Base-by-base conservation (phyloP, 768 basidiomycete genomes). In the Psilocybe tampanensis region DNA sequence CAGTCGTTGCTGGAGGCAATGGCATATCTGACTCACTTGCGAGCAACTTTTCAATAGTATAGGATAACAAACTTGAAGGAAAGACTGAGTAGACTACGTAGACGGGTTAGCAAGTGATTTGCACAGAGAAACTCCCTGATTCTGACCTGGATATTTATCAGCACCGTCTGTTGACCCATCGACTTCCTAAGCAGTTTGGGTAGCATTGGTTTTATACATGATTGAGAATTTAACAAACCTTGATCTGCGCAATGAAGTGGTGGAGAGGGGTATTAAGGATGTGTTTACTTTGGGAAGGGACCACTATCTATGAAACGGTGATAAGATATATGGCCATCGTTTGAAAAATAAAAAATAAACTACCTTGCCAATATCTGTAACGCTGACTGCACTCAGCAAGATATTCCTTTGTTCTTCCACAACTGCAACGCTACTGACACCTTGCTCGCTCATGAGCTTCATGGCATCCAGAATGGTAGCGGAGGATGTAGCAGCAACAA, bases 391-490 rank as follows among this genome's bases (percentile, higher is more conserved):
- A 57, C 91, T 90, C 53, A 90, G 69, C 53, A 93, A 70, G 44
- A 71, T 77, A 3, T 88, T 85, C 2, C 69, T 76, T 26, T 84
- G 85, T 47, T 87, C 86, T 44, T 90, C 88, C 4, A 90, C 68
- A 3, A 93, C 87, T 15, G 91, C 92, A 44, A 92, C 78, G 63
- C 88, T 92, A 66, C 90, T 92, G 22, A 94, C 90, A 21, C 92
- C 92, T 65, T 89, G 82, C 58, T 91, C 89, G 63, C 89, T 91
- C 91, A 94, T 92, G 24, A 89, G 75, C 57, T 78, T 84, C 92
- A 94, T 94, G 5, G 90, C 90, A 67, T 91, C 88, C 48, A 92
- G 74, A 22, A 92, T 86, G 18, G 80, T 80, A 2, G 83, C 82
- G 15, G 76, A 78, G 43, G 88, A 84, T 4, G 79, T 78, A 4